A percentile compares a stretch with the other conserved stretches of the same genome.
Conservation (phyloP, 2,329 filamentous ascomycete species). For the Ramularia endophylla region DNA sequence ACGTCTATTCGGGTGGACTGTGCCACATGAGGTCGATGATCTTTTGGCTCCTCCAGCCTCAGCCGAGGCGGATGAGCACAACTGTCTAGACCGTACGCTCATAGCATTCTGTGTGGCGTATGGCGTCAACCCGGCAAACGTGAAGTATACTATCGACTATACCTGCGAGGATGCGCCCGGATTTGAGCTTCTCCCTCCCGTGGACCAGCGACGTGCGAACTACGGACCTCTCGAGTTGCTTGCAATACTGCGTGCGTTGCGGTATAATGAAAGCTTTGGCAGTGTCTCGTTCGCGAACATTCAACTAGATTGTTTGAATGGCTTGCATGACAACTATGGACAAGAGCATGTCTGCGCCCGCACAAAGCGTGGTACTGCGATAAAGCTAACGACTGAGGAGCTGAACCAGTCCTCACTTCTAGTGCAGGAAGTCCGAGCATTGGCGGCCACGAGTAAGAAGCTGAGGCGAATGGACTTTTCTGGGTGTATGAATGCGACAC, state of each 20-base stretch:
- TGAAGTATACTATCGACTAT: conserved; percentile 57
- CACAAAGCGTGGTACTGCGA: conserved; percentile 52
- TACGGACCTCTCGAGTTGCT: conserved; percentile 61
- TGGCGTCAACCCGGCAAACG: conserved; percentile 59
- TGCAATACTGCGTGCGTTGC: conserved; percentile 61
- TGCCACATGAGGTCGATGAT: conserved; percentile 51
- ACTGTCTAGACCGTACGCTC: conserved; percentile 59
- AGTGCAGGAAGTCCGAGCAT: conserved; percentile 61
- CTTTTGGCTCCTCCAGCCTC: conserved; percentile 43
- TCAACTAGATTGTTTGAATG: conserved; percentile 59
- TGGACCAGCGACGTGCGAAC: conserved; percentile 43
- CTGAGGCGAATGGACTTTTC: conserved; percentile 61
- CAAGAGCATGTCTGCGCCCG: conserved; percentile 56
- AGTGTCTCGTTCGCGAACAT: conserved; percentile 63
- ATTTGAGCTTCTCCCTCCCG: conserved; percentile 57
- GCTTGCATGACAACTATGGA: conserved; percentile 54
- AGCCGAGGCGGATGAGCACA: conserved; percentile 53
- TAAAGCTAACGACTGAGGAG: conserved; percentile 48
- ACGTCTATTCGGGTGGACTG: conserved; percentile 57
- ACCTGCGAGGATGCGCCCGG: conserved; percentile 61
- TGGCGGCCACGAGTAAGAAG: conserved; percentile 60
- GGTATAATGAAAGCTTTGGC: conserved; percentile 64
- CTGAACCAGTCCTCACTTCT: conserved; percentile 53
- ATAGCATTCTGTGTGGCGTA: conserved; percentile 66
- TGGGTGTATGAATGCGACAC: conserved; percentile 52